Percentiles rank a stretch among this genome's conserved stretches.
Evolutionary conservation across 2,329 filamentous ascomycete species (phyloP).

Genomic region (Allantophomopsis cytisporea): DNA sequence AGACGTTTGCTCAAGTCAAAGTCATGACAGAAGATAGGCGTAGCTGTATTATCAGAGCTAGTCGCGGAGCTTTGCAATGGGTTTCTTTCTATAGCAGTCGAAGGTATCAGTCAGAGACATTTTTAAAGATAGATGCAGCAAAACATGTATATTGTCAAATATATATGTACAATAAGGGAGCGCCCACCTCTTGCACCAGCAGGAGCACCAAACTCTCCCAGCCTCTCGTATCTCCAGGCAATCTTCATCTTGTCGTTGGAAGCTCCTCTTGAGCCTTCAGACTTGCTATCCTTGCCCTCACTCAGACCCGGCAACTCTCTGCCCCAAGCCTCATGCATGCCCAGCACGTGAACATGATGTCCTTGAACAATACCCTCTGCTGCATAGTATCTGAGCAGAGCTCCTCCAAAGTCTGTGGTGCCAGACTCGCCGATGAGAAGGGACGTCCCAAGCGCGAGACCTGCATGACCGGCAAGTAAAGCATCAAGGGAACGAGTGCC

Average conservation of each 20-base stretch:
- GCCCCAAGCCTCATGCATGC: slow-evolving; percentile 67
- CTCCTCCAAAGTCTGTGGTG: slow-evolving; percentile 85
- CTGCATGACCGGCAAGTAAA: slow-evolving; percentile 74
- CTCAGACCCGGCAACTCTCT: slow-evolving; percentile 69
- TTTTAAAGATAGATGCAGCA: too few relatives aligned
- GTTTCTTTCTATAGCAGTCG: too few relatives aligned
- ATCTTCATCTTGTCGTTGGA: slow-evolving; percentile 86
- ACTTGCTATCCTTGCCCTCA: slow-evolving; percentile 28
- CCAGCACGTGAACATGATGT: slow-evolving; percentile 77
- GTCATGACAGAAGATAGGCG: slow-evolving; percentile 48
- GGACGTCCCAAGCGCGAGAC: slow-evolving; percentile 68
- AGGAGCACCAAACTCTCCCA: slow-evolving; percentile 50
- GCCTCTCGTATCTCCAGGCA: slow-evolving; percentile 87
- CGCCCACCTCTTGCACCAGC: slow-evolving; percentile 30
- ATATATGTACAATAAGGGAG: slow-evolving; percentile 40
- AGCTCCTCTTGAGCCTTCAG: slow-evolving; percentile 21
- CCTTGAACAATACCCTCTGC: slow-evolving; percentile 88
- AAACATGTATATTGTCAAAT: slow-evolving; percentile 17
- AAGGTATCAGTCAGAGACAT: too few relatives aligned
- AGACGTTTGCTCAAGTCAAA: slow-evolving; percentile 62
- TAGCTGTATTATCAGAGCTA: too few relatives aligned
- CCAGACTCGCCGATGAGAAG: slow-evolving; percentile 78
- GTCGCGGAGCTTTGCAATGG: too few relatives aligned
- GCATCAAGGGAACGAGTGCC: slow-evolving; percentile 77
- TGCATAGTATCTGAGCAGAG: slow-evolving; percentile 76